These are phyloP conservation scores for Xerocomellus chrysenteron DNA, from an alignment of 768 basidiomycete genomes.

Conservation along the genomic window DNA sequence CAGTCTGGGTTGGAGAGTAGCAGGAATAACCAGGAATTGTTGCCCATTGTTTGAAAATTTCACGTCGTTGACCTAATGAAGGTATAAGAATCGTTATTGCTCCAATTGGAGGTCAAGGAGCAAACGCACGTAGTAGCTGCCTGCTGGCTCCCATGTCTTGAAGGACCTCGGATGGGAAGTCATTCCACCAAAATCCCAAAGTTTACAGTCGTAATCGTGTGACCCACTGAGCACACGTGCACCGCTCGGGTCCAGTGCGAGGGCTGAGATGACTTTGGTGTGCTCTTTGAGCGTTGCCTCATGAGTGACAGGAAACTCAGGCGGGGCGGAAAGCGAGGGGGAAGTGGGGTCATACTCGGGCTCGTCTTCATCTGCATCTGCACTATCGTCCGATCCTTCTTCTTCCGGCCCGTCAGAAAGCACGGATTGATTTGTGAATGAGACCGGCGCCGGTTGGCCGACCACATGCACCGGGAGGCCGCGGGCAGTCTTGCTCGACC, in stretches of 20 bases:
- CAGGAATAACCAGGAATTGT: conserved; percentile 83
- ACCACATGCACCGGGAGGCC: conserved; percentile 22
- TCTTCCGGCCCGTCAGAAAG: conserved; percentile 17
- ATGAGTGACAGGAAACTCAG: conserved; percentile 82
- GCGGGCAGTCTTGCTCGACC: conserved; percentile 9
- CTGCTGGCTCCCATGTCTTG: conserved; percentile 94
- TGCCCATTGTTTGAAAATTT: conserved; percentile 89
- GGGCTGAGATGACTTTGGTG: conserved; percentile 90
- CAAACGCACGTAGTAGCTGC: conserved; percentile 77
- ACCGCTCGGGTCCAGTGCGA: conserved; percentile 91
- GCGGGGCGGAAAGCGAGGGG: conserved; percentile 39
- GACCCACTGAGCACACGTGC: conserved; percentile 89
- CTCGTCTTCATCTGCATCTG: conserved; percentile 20
- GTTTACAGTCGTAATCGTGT: conserved; percentile 96
- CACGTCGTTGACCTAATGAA: conserved; percentile 77
- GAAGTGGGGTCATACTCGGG: conserved; percentile 56
- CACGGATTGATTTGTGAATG: not conserved
- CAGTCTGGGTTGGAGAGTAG: conserved; percentile 82
- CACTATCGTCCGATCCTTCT: conserved; percentile 26
- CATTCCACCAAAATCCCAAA: conserved; percentile 99
- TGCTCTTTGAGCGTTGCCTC: conserved; percentile 94
- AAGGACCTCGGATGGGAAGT: conserved; percentile 86
- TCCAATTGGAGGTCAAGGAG: not conserved
- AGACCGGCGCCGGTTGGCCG: conserved; percentile 14
- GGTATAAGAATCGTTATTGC: not conserved